phyloP scores from a whole-genome alignment of 2,329 filamentous ascomycete genomes.

The Aspergillus brasiliensis region DNA sequence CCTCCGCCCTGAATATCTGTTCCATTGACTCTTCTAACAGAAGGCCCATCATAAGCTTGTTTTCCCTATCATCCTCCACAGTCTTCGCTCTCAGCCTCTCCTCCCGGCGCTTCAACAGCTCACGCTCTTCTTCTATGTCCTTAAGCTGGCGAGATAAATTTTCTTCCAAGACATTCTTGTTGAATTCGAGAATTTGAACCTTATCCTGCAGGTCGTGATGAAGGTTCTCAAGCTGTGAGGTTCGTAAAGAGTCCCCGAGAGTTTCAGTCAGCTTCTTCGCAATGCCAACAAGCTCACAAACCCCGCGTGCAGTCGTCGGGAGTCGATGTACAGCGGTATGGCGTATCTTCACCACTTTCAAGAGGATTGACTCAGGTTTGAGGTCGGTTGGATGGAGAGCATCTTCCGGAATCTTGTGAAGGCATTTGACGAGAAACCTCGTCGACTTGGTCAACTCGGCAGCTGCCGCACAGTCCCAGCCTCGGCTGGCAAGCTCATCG shows the following conservation, averaged over 20 bases:
- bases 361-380: background rate
- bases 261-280: background rate
- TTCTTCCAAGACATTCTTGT: slow-evolving; percentile 3
- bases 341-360: background rate
- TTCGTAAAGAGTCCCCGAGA: background rate
- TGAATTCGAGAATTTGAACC: background rate
- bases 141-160: background rate
- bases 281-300: background rate
- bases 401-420: background rate
- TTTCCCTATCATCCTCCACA: background rate
- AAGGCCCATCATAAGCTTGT: background rate
- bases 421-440: background rate
- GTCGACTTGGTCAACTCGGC: slow-evolving; percentile 9
- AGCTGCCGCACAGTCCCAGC: slow-evolving; percentile 7
- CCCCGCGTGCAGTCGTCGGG: background rate
- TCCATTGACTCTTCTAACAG: background rate
- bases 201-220: slow-evolving; percentile 7
- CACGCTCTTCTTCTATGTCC: background rate
- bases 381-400: background rate
- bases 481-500: background rate
- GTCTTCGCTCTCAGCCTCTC: background rate
- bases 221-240: background rate
- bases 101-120: background rate
- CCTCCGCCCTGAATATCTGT: background rate
- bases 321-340: slow-evolving; percentile 9